A percentile compares a stretch with the other conserved stretches of the same genome.
These are phyloP conservation scores for Kodamaea anthophila DNA, from an alignment of 1,139 yeast species.

Conservation along the genomic window DNA sequence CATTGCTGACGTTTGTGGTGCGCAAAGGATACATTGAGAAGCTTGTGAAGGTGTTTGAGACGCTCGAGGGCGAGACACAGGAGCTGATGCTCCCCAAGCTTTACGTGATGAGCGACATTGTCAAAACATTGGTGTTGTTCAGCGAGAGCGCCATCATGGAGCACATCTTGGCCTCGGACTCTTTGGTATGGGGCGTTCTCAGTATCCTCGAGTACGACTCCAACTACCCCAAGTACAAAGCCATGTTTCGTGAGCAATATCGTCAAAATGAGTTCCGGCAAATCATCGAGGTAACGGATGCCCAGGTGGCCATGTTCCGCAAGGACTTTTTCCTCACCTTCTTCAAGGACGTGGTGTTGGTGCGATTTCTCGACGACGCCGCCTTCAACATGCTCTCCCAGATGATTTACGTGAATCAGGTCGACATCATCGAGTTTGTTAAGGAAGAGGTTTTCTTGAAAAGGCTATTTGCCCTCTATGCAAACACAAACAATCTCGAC, in stretches of 20 bases:
- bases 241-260: constrained; percentile 69
- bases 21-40: constrained; percentile 47
- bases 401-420: constrained; percentile 63
- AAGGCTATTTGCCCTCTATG: constrained; percentile 53
- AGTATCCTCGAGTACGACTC: constrained; percentile 93
- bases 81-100: constrained; percentile 28
- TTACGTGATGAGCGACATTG: constrained; percentile 62
- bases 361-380: constrained; percentile 75
- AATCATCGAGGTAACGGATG: constrained; percentile 51
- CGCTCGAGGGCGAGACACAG: constrained; percentile 39
- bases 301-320: constrained; percentile 53
- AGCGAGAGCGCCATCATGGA: constrained; percentile 70
- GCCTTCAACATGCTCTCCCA: constrained; percentile 60
- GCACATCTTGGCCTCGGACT: constrained; percentile 52
- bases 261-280: constrained; percentile 60
- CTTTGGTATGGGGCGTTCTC: constrained; percentile 53
- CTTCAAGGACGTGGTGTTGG: constrained; percentile 79
- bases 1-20: constrained; percentile 46
- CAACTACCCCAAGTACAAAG: constrained; percentile 70
- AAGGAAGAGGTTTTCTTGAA: constrained; percentile 47
- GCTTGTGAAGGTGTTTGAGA: constrained; percentile 46
- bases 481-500: not conserved
- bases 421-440: constrained; percentile 61
- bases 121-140: constrained; percentile 63
- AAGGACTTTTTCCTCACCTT: constrained; percentile 74